These are phyloP conservation scores for Domatiomyces catenatus DNA, from an alignment of 2,329 filamentous ascomycete genomes.

Conservation along the genomic window DNA sequence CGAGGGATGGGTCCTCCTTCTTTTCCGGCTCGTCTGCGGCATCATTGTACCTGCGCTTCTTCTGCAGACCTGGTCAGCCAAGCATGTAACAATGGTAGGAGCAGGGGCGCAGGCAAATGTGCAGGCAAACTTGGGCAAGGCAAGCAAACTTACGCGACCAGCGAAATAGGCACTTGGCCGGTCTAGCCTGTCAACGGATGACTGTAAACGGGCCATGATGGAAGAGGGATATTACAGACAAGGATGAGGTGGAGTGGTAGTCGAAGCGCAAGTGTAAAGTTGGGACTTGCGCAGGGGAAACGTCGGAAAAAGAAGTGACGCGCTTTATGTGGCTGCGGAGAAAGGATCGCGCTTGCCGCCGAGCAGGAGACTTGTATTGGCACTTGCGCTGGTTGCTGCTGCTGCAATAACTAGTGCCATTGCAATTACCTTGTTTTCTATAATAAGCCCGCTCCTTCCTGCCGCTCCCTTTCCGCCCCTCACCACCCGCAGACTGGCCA, in stretches of 20 bases:
- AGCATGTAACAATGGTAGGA: slow-evolving; percentile 2
- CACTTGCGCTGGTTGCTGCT: neutral
- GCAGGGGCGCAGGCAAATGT: neutral
- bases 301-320: neutral
- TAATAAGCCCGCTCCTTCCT: neutral
- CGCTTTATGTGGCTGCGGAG: neutral
- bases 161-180: slow-evolving; percentile 88
- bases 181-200: slow-evolving; percentile 82
- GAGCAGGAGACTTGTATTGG: neutral
- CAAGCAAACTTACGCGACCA: slow-evolving; percentile 47
- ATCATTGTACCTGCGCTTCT: slow-evolving; percentile 46
- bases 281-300: neutral
- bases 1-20: slow-evolving; percentile 62
- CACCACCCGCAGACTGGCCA: neutral
- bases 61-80: slow-evolving; percentile 37
- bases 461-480: neutral
- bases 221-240: neutral
- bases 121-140: neutral
- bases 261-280: slow-evolving; percentile 1
- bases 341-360: neutral
- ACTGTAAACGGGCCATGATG: slow-evolving; percentile 17
- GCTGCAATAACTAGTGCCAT: slow-evolving; percentile 3
- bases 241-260: slow-evolving; percentile 1
- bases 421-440: neutral
- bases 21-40: slow-evolving; percentile 40